These are phyloP conservation scores for Coprinellus micaceus DNA, from an alignment of 768 basidiomycete genomes.

Conservation along the genomic window DNA sequence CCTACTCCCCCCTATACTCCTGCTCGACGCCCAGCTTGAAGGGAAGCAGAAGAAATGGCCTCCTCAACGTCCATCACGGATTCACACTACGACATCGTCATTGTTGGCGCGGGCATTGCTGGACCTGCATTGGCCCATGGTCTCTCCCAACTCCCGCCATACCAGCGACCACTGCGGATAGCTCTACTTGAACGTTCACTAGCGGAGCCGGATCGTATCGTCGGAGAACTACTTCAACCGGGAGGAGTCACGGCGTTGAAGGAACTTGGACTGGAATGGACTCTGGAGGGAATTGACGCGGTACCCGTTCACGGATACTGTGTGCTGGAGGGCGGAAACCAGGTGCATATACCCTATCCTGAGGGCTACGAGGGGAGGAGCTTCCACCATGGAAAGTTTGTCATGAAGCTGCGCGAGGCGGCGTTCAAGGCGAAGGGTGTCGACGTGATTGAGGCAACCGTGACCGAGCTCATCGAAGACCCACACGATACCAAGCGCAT, in stretches of 20 bases:
- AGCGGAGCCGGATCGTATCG: constrained; percentile 91
- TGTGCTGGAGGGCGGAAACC: constrained; percentile 60
- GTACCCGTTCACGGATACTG: constrained; percentile 83
- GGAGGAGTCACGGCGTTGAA: constrained; percentile 78
- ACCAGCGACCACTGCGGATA: constrained; percentile 62
- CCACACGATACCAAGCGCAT: constrained; percentile 41
- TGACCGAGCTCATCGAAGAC: constrained; percentile 68
- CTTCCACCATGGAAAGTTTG: constrained; percentile 93
- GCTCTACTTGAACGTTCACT: constrained; percentile 89
- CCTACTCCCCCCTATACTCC: background rate
- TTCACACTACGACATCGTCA: constrained; percentile 65
- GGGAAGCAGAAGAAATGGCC: background rate
- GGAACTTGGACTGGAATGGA: constrained; percentile 70
- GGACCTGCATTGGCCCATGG: constrained; percentile 86
- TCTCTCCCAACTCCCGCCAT: constrained; percentile 54
- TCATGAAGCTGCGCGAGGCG: constrained; percentile 70
- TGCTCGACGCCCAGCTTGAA: too few relatives aligned
- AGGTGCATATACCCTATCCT: constrained; percentile 90
- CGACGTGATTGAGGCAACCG: constrained; percentile 82
- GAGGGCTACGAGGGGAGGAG: constrained; percentile 65
- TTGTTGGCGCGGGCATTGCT: constrained; percentile 91
- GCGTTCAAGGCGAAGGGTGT: constrained; percentile 61
- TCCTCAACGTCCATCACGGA: constrained; percentile 5
- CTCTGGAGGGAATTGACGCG: constrained; percentile 86
- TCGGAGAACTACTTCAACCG: constrained; percentile 95